Evolutionary conservation across 1,139 yeast species (phyloP).

Genomic region (Candida sanyaensis): DNA sequence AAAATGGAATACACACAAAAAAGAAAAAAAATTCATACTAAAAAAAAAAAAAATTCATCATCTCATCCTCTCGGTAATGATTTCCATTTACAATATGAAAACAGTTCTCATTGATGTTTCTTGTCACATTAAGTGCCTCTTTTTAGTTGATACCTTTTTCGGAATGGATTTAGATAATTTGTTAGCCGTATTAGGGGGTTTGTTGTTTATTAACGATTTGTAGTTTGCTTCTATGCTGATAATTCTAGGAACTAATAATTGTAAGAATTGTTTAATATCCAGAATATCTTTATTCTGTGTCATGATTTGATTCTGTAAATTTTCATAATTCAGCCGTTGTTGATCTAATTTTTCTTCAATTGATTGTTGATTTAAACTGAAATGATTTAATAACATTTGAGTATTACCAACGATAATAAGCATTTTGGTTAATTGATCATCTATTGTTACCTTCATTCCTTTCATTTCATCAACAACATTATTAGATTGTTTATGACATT

Average conservation of each 20-base stretch:
- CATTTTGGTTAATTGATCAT: neutral
- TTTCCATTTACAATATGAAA: neutral
- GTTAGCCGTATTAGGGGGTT: neutral
- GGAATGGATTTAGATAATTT: neutral
- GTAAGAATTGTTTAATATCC: conserved; percentile 22
- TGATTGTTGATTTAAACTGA: neutral
- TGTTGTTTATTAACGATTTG: neutral
- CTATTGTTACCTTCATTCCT: neutral
- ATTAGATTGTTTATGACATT: neutral
- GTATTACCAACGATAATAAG: neutral
- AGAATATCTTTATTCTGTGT: conserved; percentile 8
- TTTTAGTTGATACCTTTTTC: neutral
- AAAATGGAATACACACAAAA: neutral
- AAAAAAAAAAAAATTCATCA: neutral
- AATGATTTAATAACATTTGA: neutral
- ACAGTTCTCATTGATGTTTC: too few relatives aligned
- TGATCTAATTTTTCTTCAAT: neutral
- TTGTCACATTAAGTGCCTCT: neutral
- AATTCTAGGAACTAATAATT: conserved; percentile 23
- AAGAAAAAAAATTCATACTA: neutral
- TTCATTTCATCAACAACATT: neutral
- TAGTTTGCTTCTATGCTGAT: conserved; percentile 18
- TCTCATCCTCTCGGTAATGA: neutral
- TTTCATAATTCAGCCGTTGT: neutral
- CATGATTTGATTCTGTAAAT: neutral